Evolutionary conservation across 306 rosid genomes (phyloP).

Genomic region (Dalbergia oliveri): DNA sequence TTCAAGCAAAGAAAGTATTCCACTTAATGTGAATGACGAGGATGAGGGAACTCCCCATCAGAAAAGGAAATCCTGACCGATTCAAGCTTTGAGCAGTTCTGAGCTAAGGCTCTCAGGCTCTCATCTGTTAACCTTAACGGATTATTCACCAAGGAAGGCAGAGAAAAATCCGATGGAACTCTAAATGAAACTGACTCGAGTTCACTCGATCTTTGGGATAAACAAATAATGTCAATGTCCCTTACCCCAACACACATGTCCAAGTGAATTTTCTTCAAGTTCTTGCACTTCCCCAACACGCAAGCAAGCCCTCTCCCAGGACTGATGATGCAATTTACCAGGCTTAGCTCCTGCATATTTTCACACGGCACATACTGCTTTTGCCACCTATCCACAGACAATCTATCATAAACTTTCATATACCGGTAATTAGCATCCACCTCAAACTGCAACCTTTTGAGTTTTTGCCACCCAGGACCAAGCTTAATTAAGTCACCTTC

Average conservation of each 20-base stretch:
- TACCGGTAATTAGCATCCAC: slow-evolving; percentile 86
- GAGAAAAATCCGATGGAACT: slow-evolving; percentile 87
- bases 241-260: slow-evolving; percentile 94
- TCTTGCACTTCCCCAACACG: slow-evolving; percentile 80
- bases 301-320: slow-evolving; percentile 95
- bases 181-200: slow-evolving; percentile 75
- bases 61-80: slow-evolving; percentile 79
- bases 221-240: slow-evolving; percentile 75
- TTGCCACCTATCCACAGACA: slow-evolving; percentile 89
- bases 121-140: slow-evolving; percentile 80
- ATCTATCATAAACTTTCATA: slow-evolving; percentile 86
- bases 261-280: slow-evolving; percentile 77
- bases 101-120: slow-evolving; percentile 76
- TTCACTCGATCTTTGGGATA: slow-evolving; percentile 70
- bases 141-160: slow-evolving; percentile 70
- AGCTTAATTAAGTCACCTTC: slow-evolving; percentile 68
- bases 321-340: slow-evolving; percentile 91
- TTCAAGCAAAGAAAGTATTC: slow-evolving; percentile 69
- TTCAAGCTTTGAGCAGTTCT: slow-evolving; percentile 80
- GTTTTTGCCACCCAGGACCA: slow-evolving; percentile 77
- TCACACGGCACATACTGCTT: slow-evolving; percentile 81
- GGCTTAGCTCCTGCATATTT: slow-evolving; percentile 75
- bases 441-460: slow-evolving; percentile 84
- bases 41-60: slow-evolving; percentile 88
- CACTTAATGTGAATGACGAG: slow-evolving; percentile 75